These are phyloP conservation scores for Epichloe coenophiala DNA, from an alignment of 2,329 filamentous ascomycete species.

Conservation along the genomic window DNA sequence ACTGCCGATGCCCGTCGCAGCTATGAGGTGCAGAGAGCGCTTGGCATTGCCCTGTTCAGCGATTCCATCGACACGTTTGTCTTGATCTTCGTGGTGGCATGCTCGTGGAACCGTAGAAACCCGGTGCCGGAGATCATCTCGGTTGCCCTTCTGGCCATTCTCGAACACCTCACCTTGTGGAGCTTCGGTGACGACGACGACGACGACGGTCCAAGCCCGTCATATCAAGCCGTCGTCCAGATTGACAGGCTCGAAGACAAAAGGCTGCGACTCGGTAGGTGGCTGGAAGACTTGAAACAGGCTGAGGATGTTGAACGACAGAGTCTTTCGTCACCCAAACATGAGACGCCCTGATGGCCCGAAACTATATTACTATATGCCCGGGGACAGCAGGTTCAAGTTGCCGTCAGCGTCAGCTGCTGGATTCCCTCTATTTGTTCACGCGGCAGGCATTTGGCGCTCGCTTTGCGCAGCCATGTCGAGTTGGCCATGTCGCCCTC, in stretches of 20 bases:
- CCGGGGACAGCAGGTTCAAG: background rate
- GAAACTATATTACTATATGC: background rate
- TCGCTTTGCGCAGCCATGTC: no score
- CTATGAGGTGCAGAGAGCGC: conserved; percentile 17
- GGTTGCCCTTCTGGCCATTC: conserved; percentile 17
- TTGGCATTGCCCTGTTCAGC: conserved; percentile 18
- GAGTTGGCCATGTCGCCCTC: background rate
- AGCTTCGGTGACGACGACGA: conserved; percentile 16
- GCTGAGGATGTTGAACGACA: conserved; percentile 1
- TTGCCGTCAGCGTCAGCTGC: background rate
- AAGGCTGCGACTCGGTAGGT: conserved; percentile 17
- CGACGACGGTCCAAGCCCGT: conserved; percentile 6
- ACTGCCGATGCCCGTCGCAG: conserved; percentile 11
- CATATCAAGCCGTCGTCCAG: conserved; percentile 4
- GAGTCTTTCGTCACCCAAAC: background rate
- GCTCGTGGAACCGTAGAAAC: conserved; percentile 16
- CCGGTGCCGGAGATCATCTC: conserved; percentile 16
- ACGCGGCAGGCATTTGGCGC: background rate
- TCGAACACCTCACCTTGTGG: conserved; percentile 21
- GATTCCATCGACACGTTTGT: conserved; percentile 22
- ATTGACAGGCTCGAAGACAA: conserved; percentile 13
- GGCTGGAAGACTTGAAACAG: conserved; percentile 16
- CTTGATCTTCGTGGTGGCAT: conserved; percentile 21
- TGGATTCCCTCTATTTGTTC: background rate
- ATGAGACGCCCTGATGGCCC: background rate